These are phyloP conservation scores for Adiantum capillusveneris DNA, from an alignment of 75 land plant species.

Conservation along the genomic window DNA sequence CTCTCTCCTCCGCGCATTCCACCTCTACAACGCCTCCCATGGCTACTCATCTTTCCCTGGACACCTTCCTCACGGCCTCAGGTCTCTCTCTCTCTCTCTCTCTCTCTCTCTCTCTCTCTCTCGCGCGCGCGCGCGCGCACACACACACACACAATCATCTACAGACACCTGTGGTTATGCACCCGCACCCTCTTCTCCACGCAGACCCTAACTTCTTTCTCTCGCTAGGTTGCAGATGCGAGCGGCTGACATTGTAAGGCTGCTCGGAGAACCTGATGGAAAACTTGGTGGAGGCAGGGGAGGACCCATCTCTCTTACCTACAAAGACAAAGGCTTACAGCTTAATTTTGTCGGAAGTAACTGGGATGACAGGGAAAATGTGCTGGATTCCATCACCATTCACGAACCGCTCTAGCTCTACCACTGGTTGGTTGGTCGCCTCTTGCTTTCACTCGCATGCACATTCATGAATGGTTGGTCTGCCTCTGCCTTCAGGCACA, in stretches of 20 bases:
- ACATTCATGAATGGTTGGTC: too few species aligned
- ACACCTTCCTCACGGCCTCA: not conserved
- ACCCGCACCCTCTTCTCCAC: not conserved
- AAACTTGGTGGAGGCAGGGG: constrained; percentile 17
- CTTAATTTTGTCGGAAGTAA: constrained; percentile 14
- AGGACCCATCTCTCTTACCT: constrained; percentile 19
- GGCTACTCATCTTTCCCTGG: not conserved
- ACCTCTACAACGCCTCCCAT: not conserved
- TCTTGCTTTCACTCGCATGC: too few species aligned
- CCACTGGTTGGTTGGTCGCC: too few species aligned
- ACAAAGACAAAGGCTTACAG: constrained; percentile 17
- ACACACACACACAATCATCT: not conserved
- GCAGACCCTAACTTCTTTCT: not conserved
- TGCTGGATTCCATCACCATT: constrained; percentile 17
- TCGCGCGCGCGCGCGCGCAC: not conserved
- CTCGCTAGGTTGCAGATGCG: constrained; percentile 10
- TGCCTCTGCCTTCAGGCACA: too few species aligned
- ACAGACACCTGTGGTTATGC: not conserved
- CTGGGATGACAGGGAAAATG: constrained; percentile 18
- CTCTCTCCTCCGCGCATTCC: not conserved
- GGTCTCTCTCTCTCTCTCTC: constrained; percentile 9
- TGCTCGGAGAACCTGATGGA: constrained; percentile 20
- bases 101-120: not conserved
- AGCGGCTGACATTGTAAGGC: constrained; percentile 11
- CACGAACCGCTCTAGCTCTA: constrained; percentile 6